Conservation (phyloP, 2,329 filamentous ascomycete species). For the Eurotiales sp. region DNA sequence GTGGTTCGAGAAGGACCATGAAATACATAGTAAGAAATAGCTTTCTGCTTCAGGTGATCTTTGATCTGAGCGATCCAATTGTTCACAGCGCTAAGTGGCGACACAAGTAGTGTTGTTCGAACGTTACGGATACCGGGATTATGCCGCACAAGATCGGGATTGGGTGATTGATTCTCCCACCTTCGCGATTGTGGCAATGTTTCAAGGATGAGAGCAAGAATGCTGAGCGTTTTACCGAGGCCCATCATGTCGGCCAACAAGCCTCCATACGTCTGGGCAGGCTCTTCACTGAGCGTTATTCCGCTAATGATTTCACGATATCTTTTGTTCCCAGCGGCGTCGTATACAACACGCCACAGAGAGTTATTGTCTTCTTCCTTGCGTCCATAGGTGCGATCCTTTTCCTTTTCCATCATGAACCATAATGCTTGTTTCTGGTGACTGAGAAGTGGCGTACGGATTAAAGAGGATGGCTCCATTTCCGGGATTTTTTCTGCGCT, state of each 20-base stretch:
- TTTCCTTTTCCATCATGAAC: slow-evolving; percentile 80
- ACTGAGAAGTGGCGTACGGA: slow-evolving; percentile 67
- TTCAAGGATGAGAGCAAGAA: slow-evolving; percentile 70
- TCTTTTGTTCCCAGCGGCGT: slow-evolving; percentile 54
- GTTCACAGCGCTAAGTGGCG: slow-evolving; percentile 81
- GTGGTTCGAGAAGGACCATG: slow-evolving; percentile 76
- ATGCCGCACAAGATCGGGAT: slow-evolving; percentile 29
- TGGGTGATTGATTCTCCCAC: slow-evolving; percentile 58
- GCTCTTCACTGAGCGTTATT: slow-evolving; percentile 56
- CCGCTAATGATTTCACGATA: slow-evolving; percentile 87
- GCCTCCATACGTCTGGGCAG: slow-evolving; percentile 66
- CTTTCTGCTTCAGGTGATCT: slow-evolving; percentile 65
- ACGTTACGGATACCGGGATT: slow-evolving; percentile 56
- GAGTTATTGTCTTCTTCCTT: slow-evolving; percentile 63
- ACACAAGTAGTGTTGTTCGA: slow-evolving; percentile 79
- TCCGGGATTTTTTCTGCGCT: slow-evolving; percentile 71
- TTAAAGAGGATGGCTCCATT: slow-evolving; percentile 60
- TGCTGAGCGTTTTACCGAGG: slow-evolving; percentile 80
- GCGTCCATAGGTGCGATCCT: slow-evolving; percentile 56
- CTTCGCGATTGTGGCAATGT: slow-evolving; percentile 59
- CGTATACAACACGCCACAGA: slow-evolving; percentile 67
- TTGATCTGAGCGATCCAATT: slow-evolving; percentile 96
- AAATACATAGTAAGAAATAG: slow-evolving; percentile 74
- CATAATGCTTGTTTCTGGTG: slow-evolving; percentile 89
- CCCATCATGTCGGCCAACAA: slow-evolving; percentile 86